phyloP scores from a whole-genome alignment of 371 early-diverging fungal species.

The Thermomucor indicae-seudaticae region DNA sequence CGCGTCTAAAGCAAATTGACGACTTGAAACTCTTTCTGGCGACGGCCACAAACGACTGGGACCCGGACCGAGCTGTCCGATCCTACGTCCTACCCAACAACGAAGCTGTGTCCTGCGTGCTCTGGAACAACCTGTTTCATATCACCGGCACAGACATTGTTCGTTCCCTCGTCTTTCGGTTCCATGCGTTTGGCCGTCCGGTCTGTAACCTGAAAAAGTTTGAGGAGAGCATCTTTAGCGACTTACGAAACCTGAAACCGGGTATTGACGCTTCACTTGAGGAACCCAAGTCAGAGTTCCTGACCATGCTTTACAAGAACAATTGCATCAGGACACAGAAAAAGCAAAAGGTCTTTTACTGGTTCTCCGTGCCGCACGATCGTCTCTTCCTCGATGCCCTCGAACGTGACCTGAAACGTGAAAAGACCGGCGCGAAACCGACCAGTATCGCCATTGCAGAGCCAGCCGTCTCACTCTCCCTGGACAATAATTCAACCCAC shows the following conservation, averaged over 20 bases:
- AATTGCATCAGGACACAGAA: slow-evolving; percentile 99
- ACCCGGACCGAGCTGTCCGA: slow-evolving; percentile 41
- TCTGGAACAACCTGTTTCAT: slow-evolving; percentile 89
- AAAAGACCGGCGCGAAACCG: slow-evolving; percentile 76
- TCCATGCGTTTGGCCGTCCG: slow-evolving; percentile 89
- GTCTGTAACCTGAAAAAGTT: slow-evolving; percentile 96
- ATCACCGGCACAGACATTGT: slow-evolving; percentile 99
- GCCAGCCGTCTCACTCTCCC: slow-evolving; percentile 53
- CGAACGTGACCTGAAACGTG: slow-evolving; percentile 97
- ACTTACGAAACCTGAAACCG: slow-evolving; percentile 97
- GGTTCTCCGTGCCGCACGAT: slow-evolving; percentile 98
- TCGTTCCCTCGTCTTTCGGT: slow-evolving; percentile 89
- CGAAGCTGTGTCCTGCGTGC: slow-evolving; percentile 87
- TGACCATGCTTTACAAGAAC: slow-evolving; percentile 97
- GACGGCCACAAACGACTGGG: slow-evolving; percentile 60
- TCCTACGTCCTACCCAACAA: slow-evolving; percentile 77
- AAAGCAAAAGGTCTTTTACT: slow-evolving; percentile 99
- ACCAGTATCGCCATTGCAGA: slow-evolving; percentile 67
- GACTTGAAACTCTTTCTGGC: slow-evolving; percentile 53
- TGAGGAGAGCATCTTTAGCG: slow-evolving; percentile 99
- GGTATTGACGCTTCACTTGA: slow-evolving; percentile 96
- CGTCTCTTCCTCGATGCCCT: slow-evolving; percentile 95
- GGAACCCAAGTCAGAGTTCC: slow-evolving; percentile 95
- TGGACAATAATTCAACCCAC: slow-evolving; percentile 50
- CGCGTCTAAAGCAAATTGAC: slow-evolving; percentile 40